Conservation (phyloP, 495 filamentous ascomycete genomes). For the Penicillium canescens region DNA sequence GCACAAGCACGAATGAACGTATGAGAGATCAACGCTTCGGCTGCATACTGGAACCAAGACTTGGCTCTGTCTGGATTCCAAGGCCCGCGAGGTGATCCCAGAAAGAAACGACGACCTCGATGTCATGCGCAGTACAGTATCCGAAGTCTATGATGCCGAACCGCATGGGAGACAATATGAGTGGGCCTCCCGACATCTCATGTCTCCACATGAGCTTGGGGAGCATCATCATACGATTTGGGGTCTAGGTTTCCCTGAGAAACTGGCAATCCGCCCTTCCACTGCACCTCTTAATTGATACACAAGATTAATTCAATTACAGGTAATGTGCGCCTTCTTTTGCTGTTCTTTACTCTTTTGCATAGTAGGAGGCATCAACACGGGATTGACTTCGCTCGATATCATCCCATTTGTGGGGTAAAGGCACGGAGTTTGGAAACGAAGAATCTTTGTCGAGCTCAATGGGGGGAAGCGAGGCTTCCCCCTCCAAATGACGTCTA, state of each 20-base stretch:
- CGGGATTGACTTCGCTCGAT: constrained; percentile 2
- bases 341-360: not conserved
- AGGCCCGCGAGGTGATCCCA: constrained; percentile 13
- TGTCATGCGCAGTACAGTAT: constrained; percentile 6
- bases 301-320: not conserved
- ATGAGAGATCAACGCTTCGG: not conserved
- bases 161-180: not conserved
- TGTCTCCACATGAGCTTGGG: constrained; percentile 12
- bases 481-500: not conserved
- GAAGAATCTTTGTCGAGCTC: not conserved
- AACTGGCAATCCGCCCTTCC: too few species aligned
- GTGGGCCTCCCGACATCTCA: constrained; percentile 17
- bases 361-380: not conserved
- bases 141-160: constrained; percentile 31
- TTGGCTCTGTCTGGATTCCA: constrained; percentile 3
- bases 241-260: not conserved
- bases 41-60: constrained; percentile 3
- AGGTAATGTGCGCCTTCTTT: too few species aligned
- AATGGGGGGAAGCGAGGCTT: not conserved
- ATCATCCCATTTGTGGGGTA: constrained; percentile 6
- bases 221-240: constrained; percentile 6
- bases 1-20: not conserved
- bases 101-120: constrained; percentile 1
- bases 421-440: not conserved
- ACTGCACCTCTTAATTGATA: not conserved